Conservation (phyloP, 495 filamentous ascomycete genomes). For the Penicillium soppii region DNA sequence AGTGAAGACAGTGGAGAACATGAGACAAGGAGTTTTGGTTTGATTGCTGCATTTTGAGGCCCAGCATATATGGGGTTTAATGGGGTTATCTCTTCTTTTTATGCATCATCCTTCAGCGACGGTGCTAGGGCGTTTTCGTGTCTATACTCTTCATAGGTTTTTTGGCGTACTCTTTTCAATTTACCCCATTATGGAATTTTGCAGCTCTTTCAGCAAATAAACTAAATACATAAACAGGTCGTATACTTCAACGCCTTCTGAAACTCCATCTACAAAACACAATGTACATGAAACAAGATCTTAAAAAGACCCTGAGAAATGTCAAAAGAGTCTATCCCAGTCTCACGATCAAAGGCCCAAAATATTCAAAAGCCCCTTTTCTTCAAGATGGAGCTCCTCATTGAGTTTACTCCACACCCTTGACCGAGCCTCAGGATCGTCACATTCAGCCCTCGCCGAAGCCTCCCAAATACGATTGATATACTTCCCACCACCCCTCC, state of each 20-base stretch:
- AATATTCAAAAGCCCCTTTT: conserved; percentile 15
- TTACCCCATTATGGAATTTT: no score
- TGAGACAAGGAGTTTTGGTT: conserved; percentile 48
- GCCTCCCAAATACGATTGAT: conserved; percentile 30
- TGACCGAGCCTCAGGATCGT: conserved; percentile 10
- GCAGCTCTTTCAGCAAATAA: no score
- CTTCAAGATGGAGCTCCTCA: conserved; percentile 15
- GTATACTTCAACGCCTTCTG: no score
- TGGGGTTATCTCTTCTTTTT: conserved; percentile 10
- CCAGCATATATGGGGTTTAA: conserved; percentile 18
- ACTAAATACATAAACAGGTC: no score
- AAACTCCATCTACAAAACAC: no score
- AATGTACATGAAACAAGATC: no score
- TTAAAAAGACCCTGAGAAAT: no score
- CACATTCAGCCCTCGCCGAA: conserved; percentile 6
- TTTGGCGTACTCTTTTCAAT: conserved; percentile 3
- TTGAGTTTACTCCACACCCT: conserved; percentile 18
- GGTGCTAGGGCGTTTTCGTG: conserved; percentile 37
- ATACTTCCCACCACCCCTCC: conserved; percentile 22
- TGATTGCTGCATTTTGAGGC: conserved; percentile 22
- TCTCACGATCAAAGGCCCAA: conserved; percentile 3
- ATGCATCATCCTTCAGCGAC: conserved; percentile 37
- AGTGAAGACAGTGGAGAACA: conserved; percentile 52
- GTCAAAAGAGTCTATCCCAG: no score
- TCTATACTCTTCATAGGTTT: conserved; percentile 5